phyloP scores from a whole-genome alignment of 2,329 filamentous ascomycete species.

The Teratosphaeria gauchensis region DNA sequence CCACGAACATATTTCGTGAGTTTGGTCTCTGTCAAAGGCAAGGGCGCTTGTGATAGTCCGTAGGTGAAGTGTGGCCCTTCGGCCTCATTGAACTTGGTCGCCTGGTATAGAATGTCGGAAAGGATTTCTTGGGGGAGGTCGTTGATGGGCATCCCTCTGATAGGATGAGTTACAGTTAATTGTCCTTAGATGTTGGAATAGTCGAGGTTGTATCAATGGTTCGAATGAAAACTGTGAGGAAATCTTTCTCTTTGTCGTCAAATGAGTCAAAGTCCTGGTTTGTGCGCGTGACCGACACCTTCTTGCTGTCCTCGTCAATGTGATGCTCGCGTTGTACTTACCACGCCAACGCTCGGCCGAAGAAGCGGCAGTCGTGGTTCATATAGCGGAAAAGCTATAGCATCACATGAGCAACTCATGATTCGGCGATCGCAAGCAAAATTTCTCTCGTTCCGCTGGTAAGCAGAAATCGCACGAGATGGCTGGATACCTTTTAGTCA shows the following conservation, averaged over 20 bases:
- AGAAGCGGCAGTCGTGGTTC: not conserved
- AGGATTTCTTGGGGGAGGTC: conserved; percentile 44
- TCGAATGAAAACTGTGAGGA: not conserved
- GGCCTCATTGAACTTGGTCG: conserved; percentile 38
- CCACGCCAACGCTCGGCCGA: not conserved
- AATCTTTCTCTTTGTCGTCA: not conserved
- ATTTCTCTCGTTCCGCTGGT: not conserved
- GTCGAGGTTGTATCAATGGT: not conserved
- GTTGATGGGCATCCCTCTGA: conserved; percentile 31
- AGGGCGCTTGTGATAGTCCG: conserved; percentile 40
- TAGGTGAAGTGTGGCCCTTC: conserved; percentile 43
- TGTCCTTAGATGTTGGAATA: not conserved
- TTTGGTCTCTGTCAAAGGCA: conserved; percentile 34
- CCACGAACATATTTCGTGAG: conserved; percentile 44
- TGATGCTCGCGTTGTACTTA: not conserved
- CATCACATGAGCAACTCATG: not conserved
- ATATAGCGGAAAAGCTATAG: not conserved
- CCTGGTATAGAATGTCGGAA: conserved; percentile 40
- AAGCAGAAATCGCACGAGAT: not conserved
- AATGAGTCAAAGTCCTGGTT: not conserved
- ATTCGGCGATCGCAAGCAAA: not conserved
- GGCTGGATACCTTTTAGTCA: not conserved
- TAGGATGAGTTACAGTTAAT: not conserved
- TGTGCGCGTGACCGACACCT: not conserved
- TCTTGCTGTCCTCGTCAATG: not conserved